phyloP scores from a whole-genome alignment of 345 rosid genomes.

The Rhodomyrtus tomentosa region DNA sequence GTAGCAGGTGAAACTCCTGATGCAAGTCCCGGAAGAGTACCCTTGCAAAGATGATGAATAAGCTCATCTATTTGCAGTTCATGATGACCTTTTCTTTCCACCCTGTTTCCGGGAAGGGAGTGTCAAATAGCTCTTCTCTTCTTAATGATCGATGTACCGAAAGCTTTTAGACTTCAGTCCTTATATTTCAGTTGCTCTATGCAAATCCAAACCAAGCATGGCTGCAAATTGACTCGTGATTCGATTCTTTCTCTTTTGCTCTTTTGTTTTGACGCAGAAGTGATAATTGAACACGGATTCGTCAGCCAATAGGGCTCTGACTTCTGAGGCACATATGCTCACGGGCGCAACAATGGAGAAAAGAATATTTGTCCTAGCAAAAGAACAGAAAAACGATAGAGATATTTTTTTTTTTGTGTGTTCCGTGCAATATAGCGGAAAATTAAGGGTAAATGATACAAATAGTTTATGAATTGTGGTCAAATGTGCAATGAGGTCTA shows the following conservation, averaged over 20 bases:
- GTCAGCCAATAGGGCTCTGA: background rate
- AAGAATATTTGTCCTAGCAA: too few relatives aligned
- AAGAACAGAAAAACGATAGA: too few relatives aligned
- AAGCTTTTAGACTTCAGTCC: background rate
- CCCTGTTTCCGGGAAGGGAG: background rate
- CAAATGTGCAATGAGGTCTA: too few relatives aligned
- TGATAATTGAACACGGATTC: background rate
- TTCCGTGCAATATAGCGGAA: background rate
- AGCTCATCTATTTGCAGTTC: background rate
- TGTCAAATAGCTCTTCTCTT: background rate
- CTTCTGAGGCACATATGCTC: background rate
- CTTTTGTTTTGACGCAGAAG: background rate
- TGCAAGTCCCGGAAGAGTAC: conserved; percentile 82
- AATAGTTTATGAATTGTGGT: too few relatives aligned
- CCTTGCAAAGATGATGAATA: conserved; percentile 95
- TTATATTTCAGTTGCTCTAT: background rate
- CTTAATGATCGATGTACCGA: background rate
- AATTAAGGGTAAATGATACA: too few relatives aligned
- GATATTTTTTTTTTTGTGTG: background rate
- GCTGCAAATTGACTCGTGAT: background rate
- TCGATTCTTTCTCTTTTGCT: background rate
- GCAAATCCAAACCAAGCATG: background rate
- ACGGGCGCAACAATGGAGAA: background rate
- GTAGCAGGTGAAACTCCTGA: conserved; percentile 78
- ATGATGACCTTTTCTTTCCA: background rate